Evolutionary conservation across 2,329 filamentous ascomycete genomes (phyloP).

Genomic region (Cladosporium sp.): DNA sequence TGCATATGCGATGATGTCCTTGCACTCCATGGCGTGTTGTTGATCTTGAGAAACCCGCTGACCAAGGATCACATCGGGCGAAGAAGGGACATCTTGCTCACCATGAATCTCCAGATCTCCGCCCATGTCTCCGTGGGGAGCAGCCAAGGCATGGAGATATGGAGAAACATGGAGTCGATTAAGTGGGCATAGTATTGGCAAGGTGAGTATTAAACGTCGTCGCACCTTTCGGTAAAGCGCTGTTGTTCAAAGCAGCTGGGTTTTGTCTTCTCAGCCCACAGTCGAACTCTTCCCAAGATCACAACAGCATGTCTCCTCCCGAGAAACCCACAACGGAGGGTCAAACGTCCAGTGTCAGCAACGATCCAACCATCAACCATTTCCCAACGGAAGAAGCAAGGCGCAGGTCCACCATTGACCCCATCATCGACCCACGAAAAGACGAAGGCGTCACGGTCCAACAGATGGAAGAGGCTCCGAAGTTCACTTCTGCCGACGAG

Average conservation of each 20-base stretch:
- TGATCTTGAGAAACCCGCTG: background rate
- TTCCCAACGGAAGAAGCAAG: background rate
- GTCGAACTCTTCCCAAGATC: background rate
- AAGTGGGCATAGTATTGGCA: background rate
- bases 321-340: background rate
- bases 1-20: background rate
- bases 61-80: background rate
- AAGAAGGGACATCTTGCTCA: background rate
- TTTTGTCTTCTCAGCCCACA: background rate
- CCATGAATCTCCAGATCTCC: background rate
- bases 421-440: background rate
- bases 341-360: background rate
- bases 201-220: background rate
- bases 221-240: too few species aligned
- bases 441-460: background rate
- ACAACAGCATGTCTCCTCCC: background rate
- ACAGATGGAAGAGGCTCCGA: slow-evolving; percentile 8
- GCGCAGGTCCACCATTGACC: slow-evolving; percentile 5
- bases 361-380: background rate
- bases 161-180: background rate
- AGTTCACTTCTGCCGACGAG: slow-evolving; percentile 8
- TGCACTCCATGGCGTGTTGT: background rate
- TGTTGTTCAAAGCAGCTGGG: background rate
- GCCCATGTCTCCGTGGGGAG: background rate
- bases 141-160: background rate